Evolutionary conservation across 169 alveolate genomes (phyloP).

Genomic region (Plasmodium gonderi): DNA sequence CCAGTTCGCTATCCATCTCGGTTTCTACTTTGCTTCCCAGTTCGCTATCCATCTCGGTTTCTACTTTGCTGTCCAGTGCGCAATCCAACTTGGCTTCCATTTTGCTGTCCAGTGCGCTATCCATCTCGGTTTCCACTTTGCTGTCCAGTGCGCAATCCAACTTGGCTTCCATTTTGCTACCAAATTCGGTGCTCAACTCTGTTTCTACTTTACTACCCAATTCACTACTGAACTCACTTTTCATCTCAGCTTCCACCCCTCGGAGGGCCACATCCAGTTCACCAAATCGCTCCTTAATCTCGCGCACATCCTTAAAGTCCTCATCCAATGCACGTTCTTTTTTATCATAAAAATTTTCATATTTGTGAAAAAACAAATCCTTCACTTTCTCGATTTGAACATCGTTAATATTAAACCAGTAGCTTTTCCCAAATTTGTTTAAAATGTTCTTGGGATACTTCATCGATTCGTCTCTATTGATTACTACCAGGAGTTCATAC

Average conservation of each 20-base stretch:
- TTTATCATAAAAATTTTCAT: constrained; percentile 50
- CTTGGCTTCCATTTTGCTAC: background rate
- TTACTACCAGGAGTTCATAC: constrained; percentile 50
- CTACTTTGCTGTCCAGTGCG: background rate
- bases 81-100: background rate
- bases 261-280: background rate
- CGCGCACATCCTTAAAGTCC: background rate
- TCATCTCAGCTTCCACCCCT: background rate
- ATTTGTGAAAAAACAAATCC: constrained; percentile 50
- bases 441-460: constrained; percentile 53
- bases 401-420: constrained; percentile 65
- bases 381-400: constrained; percentile 45
- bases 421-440: constrained; percentile 69
- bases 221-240: too few relatives aligned
- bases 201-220: background rate
- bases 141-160: background rate
- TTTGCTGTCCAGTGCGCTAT: background rate
- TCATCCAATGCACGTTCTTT: background rate
- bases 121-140: background rate
- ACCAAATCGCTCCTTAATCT: background rate
- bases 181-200: background rate
- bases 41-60: background rate
- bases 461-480: constrained; percentile 27
- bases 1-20: background rate
- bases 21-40: too few relatives aligned